Base-by-base conservation (phyloP, 257 asterid species). In the Solanum sejunctum region DNA sequence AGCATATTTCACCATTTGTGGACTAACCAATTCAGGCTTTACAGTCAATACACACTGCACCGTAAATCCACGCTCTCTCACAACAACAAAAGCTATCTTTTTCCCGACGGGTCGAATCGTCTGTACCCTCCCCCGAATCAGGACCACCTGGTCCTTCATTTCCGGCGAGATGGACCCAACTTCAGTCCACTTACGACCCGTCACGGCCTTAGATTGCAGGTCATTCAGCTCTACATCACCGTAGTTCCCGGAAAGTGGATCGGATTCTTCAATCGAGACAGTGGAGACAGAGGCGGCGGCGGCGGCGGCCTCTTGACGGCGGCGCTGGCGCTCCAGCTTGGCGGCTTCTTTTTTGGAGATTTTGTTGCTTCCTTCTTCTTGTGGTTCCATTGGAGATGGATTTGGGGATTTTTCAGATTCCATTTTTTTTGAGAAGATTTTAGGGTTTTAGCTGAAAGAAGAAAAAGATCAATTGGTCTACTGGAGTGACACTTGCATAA, bases 41-140 rank as follows among this genome's bases (percentile, higher is more conserved):
- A 93, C 98, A 5, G 90, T 88, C 87, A 95, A 83, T 9, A 96
- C 93, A 80, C 98, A 95, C 86, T 95, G 98, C 54, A 96, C 98
- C 1, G 98, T 95, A 81, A 89, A 93, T 4, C 98, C 97, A 16
- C 90, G 84, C 80, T 93, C 92, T 78, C 99, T 93, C 77, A 96
- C 95, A 47, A 95, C 95, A 49, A 95, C 26, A 32, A 96, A 96
- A 3, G 97, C 95, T 86, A 96, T 92, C 88, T 93, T 96, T 86
- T 92, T 95, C 83, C 97, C 93, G 9, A 90, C 93, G 6, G 91
- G 92, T 17, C 99, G 93, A 32, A 92, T 91, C 72, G 95, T 58
- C 88, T 95, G 98, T 18, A 91, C 96, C 12, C 93, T 91, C 12
- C 98, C 99, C 3, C 95, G 92, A 23, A 95, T 66, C 67, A 93